Conservation (phyloP, 73 alveolate species). For the Blepharisma stoltei region DNA sequence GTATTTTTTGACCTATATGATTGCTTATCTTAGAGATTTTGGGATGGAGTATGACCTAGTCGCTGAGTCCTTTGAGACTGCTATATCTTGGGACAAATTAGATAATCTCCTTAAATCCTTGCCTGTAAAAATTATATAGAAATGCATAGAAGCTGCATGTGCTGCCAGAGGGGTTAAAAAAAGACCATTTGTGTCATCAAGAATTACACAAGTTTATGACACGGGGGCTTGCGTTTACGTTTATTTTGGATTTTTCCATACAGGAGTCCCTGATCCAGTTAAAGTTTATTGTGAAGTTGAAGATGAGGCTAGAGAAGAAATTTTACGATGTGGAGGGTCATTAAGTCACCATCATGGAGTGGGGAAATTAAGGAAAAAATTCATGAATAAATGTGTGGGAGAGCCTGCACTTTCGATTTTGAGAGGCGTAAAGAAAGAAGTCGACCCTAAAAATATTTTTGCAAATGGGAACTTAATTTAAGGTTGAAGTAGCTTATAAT, state of each 20-base stretch:
- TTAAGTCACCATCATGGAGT: conserved; percentile 90
- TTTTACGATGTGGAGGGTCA: conserved; percentile 74
- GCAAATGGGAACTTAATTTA: conserved; percentile 32
- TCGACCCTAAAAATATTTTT: conserved; percentile 76
- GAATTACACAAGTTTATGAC: conserved; percentile 81
- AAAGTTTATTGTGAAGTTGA: conserved; percentile 65
- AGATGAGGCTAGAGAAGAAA: conserved; percentile 83
- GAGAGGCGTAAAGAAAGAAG: conserved; percentile 45
- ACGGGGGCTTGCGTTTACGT: conserved; percentile 84
- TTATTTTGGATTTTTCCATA: conserved; percentile 71
- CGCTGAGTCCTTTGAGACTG: conserved; percentile 83
- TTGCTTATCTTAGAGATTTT: conserved; percentile 88
- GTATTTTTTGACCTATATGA: conserved; percentile 79
- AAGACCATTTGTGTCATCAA: conserved; percentile 65
- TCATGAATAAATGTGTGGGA: conserved; percentile 55
- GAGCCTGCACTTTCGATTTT: conserved; percentile 60
- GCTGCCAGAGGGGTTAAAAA: conserved; percentile 37
- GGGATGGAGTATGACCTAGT: conserved; percentile 63
- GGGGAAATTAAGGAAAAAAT: conserved; percentile 78
- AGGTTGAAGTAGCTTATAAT: too few relatives aligned
- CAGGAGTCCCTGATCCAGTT: conserved; percentile 62
- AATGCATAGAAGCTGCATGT: conserved; percentile 21
- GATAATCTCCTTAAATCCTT: conserved; percentile 23
- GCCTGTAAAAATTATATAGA: conserved; percentile 6
- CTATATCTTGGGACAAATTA: conserved; percentile 83